Evolutionary conservation across 495 filamentous ascomycete genomes (phyloP), one percentile per base, ranked within the genome.

Genomic region (Oidiodendron maius): DNA sequence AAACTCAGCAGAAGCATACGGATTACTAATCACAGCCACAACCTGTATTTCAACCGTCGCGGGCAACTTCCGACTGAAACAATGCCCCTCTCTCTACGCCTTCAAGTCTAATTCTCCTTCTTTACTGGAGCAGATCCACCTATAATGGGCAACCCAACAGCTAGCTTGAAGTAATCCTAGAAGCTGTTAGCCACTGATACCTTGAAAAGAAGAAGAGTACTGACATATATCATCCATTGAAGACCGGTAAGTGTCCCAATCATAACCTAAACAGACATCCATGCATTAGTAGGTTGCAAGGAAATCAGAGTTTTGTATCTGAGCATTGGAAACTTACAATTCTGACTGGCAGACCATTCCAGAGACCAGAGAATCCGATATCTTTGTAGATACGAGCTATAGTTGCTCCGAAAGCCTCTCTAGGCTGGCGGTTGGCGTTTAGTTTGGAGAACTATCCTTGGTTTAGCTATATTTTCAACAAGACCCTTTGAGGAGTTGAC

Each of bases 141-240:
- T 0, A 77, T 82, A 9, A 78, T 81, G 8, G 78, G 78, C 35
- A 82, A 64, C 4, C 91, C 91, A 80, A 95, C 87, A 56, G 86
- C 89, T 61, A 97, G 86, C 81, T 97, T 96, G 77, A 95, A 95
- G 42, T 83, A 89, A 61, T 96, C 90, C 45, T 57, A n/a, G 18
- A 15, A 37, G 3, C 20, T n/a, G 21, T 38, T 12, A 48, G 3
- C 18, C n/a, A 17, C 34, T 15, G 45, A 42, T 2, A 68, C 84
- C 16, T 20, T 35, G 23, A 15, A 46, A 65, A 12, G 38, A 42
- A 39, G 35, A 3, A 4, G 21, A 30, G 22, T 15, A 47, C 55
- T 57, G n/a, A 57, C 58, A 67, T 91, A 94, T 61, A 91, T 88
- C 84, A 90, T 88, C 87, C 88, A 95, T 70, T 96, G 89, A 44